phyloP scores from a whole-genome alignment of 495 filamentous ascomycete species.

The Rusavskia elegans region DNA sequence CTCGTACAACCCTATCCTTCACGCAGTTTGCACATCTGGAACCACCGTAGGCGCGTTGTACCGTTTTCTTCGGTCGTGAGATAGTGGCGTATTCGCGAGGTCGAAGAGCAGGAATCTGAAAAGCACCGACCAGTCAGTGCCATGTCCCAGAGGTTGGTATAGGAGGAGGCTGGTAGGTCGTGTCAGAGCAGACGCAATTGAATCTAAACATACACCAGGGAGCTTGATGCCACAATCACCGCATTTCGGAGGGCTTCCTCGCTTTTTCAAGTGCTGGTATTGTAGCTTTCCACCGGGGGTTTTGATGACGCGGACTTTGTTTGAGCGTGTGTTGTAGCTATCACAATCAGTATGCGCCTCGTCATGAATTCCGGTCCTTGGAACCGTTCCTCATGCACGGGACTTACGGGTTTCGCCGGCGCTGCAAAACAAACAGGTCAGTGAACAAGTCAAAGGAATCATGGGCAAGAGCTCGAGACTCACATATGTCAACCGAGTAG shows the following conservation, averaged over 20 bases:
- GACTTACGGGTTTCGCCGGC: conserved; percentile 87
- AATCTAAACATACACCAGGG: conserved; percentile 42
- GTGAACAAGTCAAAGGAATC: conserved; percentile 5
- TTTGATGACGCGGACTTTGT: conserved; percentile 91
- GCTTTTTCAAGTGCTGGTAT: conserved; percentile 98
- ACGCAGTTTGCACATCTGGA: conserved; percentile 97
- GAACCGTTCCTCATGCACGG: background rate
- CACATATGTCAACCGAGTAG: conserved; percentile 62
- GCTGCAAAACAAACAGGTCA: conserved; percentile 30
- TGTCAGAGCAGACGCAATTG: background rate
- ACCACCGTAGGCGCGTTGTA: conserved; percentile 94
- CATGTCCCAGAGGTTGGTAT: background rate
- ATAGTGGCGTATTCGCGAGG: conserved; percentile 92
- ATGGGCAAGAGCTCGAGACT: conserved; percentile 21
- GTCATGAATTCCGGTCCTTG: conserved; percentile 9
- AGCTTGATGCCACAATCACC: conserved; percentile 97
- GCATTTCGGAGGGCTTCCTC: conserved; percentile 89
- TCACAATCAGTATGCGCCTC: background rate
- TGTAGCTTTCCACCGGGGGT: conserved; percentile 89
- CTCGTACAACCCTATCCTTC: conserved; percentile 89
- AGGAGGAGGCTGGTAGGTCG: background rate
- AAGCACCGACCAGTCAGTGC: background rate
- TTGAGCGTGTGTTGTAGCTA: conserved; percentile 92
- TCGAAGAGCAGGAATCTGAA: conserved; percentile 85
- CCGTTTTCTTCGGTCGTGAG: conserved; percentile 96